Evolutionary conservation across 805 yeast genomes (phyloP).

Genomic region (Torulaspora delbrueckii): DNA sequence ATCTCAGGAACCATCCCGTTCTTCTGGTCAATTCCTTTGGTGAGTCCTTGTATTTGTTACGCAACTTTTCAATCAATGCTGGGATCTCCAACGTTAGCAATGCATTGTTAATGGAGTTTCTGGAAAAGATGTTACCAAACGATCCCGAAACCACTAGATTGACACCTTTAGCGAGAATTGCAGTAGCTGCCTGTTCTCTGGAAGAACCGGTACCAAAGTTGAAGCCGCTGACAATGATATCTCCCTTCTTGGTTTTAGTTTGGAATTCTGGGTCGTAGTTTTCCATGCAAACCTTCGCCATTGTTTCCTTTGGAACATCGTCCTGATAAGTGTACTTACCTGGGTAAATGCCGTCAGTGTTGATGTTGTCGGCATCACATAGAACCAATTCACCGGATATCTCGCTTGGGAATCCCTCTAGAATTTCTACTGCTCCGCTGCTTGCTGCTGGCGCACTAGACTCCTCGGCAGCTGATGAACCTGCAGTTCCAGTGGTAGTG

Average conservation of each 20-base stretch:
- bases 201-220: conserved; percentile 98
- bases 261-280: conserved; percentile 92
- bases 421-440: conserved; percentile 57
- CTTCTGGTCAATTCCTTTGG: conserved; percentile 79
- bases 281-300: conserved; percentile 99
- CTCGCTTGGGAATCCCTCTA: conserved; percentile 85
- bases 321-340: conserved; percentile 99
- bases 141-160: conserved; percentile 93
- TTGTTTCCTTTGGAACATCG: conserved; percentile 86
- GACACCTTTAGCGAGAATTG: conserved; percentile 90
- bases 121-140: conserved; percentile 91
- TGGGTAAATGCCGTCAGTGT: conserved; percentile 98
- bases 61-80: conserved; percentile 66
- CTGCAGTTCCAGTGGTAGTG: conserved; percentile 21
- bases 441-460: conserved; percentile 32
- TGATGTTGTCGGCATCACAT: conserved; percentile 95
- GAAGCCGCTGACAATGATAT: conserved; percentile 85
- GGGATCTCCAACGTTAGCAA: conserved; percentile 91
- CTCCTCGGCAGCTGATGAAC: conserved; percentile 31
- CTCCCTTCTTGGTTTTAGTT: conserved; percentile 74
- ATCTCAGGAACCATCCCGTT: conserved; percentile 86
- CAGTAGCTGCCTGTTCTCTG: conserved; percentile 99
- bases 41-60: conserved; percentile 55
- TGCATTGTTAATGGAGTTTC: conserved; percentile 96
- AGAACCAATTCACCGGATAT: conserved; percentile 88